Evolutionary conservation across 352 stramenopile genomes (phyloP).

Genomic region (Blastocystis hominis): DNA sequence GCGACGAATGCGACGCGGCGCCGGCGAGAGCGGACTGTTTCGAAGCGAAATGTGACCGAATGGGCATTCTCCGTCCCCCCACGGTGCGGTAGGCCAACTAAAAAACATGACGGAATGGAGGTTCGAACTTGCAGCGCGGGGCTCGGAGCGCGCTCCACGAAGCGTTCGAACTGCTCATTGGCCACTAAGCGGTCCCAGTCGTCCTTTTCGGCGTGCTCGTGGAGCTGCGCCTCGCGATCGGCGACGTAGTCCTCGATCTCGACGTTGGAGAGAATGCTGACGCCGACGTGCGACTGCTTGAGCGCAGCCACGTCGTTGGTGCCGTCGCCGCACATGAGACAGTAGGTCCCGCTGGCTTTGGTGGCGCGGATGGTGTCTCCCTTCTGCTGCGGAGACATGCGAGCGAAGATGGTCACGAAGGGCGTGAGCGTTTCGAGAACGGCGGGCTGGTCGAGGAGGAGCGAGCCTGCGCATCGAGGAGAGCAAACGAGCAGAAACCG

Average conservation of each 20-base stretch:
- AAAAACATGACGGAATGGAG: not conserved
- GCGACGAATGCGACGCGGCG: no score
- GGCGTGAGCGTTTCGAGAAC: constrained; percentile 60
- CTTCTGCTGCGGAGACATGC: constrained; percentile 89
- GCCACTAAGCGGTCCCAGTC: no score
- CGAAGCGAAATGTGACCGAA: not conserved
- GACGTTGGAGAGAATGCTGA: constrained; percentile 81
- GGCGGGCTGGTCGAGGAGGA: constrained; percentile 63
- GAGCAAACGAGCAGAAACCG: constrained; percentile 29
- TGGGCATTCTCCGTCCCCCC: not conserved
- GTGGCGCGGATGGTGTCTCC: constrained; percentile 84
- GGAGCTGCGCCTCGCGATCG: constrained; percentile 61
- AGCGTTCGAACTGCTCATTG: constrained; percentile 53
- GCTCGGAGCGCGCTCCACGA: constrained; percentile 26
- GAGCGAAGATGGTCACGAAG: constrained; percentile 77
- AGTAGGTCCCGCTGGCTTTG: constrained; percentile 80
- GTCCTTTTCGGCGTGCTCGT: not conserved
- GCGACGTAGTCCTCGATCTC: constrained; percentile 67
- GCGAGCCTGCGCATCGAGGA: constrained; percentile 59
- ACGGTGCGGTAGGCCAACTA: not conserved
- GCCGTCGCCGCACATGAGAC: constrained; percentile 94
- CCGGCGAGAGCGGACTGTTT: no score
- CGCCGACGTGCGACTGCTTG: constrained; percentile 83
- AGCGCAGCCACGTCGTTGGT: constrained; percentile 91
- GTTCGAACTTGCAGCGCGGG: not conserved